Evolutionary conservation across 495 filamentous ascomycete genomes (phyloP), one percentile per base, ranked within the genome.

Genomic region (Hyaloscypha bicolor): DNA sequence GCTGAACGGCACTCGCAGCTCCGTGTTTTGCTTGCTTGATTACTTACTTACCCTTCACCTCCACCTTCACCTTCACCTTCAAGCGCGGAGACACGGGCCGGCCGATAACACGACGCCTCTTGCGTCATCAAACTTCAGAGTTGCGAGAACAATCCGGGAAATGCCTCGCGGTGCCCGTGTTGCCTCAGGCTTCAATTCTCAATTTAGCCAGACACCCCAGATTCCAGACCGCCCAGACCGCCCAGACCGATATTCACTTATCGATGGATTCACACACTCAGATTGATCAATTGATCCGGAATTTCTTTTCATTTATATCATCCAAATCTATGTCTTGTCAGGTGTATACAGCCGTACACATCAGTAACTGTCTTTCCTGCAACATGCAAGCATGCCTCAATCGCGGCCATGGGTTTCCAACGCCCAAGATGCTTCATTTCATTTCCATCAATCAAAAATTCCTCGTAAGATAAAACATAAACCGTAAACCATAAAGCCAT

Each of bases 401-500:
- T 51, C 25, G 25, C 51, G 25, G 30, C 64, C 37, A 63, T 63
- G 66, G 65, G 64, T 63, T 65, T 72, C 70, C 66, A 72, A 72
- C 66, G 66, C 70, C 70, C 66, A 56, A 66, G 60, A 68, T 68
- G 69, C 69, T 60, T 60, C 56, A 30, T 31, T 64, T 42, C 65
- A 25, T 25, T 25, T 25, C 25, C 25, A 25, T 25, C 61, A 45
- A 60, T 52, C 55, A 58, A 32, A 68, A 12, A 25, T 19, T 16
- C 61, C 53, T 33, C 64, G 22, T 65, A 62, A 62, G 55, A 53
- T 71, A 71, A 71, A 67, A 67, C 65, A 71, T 64, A 32, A 61
- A 12, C 70, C 66, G 55, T 69, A 69, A 69, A 67, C 42, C 70
- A 61, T 72, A 66, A 72, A 66, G n/a, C 37, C 61, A 66, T 71